Conservation (phyloP, 257 asterid species). For the Echium plantagineum region DNA sequence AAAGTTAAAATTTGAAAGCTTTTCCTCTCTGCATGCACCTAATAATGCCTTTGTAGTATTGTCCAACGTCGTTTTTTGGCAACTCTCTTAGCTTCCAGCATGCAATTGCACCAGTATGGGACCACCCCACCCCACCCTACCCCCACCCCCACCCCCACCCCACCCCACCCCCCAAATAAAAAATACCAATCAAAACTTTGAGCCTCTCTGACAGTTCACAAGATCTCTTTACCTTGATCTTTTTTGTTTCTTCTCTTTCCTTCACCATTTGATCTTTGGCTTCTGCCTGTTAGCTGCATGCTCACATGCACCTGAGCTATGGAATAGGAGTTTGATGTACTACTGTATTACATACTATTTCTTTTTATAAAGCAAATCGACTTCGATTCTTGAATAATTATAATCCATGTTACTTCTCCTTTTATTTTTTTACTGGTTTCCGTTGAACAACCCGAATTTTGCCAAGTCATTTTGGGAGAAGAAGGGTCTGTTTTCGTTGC, state of each 20-base stretch:
- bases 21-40: constrained; percentile 1
- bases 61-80: constrained; percentile 41
- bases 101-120: constrained; percentile 14
- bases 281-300: not conserved
- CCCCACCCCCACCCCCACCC: too few relatives aligned
- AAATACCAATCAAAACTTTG: not conserved
- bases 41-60: constrained; percentile 21
- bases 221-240: constrained; percentile 33
- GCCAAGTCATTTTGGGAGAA: constrained; percentile 40
- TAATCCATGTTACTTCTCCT: too few relatives aligned
- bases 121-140: too few relatives aligned
- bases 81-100: constrained; percentile 36
- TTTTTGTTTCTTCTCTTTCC: not conserved
- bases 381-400: too few relatives aligned
- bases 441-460: constrained; percentile 32
- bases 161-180: too few relatives aligned
- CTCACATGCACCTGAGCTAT: too few relatives aligned
- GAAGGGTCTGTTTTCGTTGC: constrained; percentile 28
- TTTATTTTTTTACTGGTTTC: constrained; percentile 15
- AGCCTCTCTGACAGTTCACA: constrained; percentile 63
- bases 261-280: not conserved
- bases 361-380: too few relatives aligned
- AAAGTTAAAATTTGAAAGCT: not conserved
- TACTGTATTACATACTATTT: constrained; percentile 23
- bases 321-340: too few relatives aligned